Base-by-base conservation (phyloP, 202 grass and related monocot genomes). In the Tripidium arundinaceum region DNA sequence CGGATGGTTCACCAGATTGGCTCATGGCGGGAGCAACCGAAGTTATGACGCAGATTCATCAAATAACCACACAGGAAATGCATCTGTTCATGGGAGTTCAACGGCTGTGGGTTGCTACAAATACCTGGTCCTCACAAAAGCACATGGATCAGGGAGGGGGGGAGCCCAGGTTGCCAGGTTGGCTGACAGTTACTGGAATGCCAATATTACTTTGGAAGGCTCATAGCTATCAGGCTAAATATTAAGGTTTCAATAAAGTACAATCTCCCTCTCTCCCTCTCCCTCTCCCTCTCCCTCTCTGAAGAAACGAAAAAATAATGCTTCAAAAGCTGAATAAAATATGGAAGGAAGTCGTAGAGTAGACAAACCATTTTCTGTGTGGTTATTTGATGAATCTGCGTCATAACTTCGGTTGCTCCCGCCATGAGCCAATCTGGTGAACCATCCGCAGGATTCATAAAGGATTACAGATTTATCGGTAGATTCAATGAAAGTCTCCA, bases 371-470 rank as follows among this genome's bases (percentile, higher is more conserved):
- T 91, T 93, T 71, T 88, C 72, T 40, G 61, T 83, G 72, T 79
- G 54, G 81, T 74, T 93, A 55, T 81, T 83, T 58, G 79, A 87
- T 77, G 76, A 81, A 67, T 60, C 55, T 45, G 14, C 79, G 22
- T 79, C 89, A 63, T 80, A 71, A 64, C 76, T 88, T 83, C 66
- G 74, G 69, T 91, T 89, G 70, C 78, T 80, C 39, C 83, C 84
- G 65, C 54, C 81, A 64, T 81, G 74, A 77, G 87, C 84, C 75
- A 91, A 79, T 85, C 75, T 80, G 58, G 77, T 77, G 75, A 93
- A 91, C 95, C 95, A 98, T 63, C 92, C 95, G 84, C 95, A 98
- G 27, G 92, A 88, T 70, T 98, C 95, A 73, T 90, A 86, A 33
- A 94, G 79, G 81, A 98, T 50, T 76, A 98, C 54, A 80, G 92